Conservation (phyloP, 176 grass and related monocot genomes). For the Oryza rufipogon region DNA sequence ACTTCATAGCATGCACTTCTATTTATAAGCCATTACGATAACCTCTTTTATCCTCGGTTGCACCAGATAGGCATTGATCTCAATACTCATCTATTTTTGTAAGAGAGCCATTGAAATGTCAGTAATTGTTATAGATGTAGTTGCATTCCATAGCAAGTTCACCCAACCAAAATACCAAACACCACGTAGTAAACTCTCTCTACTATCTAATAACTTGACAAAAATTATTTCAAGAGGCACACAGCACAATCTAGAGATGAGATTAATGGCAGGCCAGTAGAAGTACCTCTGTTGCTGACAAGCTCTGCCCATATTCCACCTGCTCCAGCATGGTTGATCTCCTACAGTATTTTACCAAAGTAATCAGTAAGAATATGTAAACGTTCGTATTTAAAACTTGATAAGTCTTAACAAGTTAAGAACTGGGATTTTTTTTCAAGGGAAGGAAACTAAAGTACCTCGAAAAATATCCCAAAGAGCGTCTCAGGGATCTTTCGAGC, state of each 20-base stretch:
- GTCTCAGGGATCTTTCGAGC: slow-evolving; percentile 68
- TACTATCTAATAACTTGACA: neutral
- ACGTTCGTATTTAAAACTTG: neutral
- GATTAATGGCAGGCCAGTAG: neutral
- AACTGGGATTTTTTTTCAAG: neutral
- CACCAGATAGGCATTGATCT: neutral
- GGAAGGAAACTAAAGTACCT: slow-evolving; percentile 49
- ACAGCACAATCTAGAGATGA: neutral
- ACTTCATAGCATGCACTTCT: neutral
- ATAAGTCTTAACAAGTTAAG: neutral
- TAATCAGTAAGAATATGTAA: slow-evolving; percentile 14
- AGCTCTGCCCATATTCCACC: slow-evolving; percentile 96
- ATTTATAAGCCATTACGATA: neutral
- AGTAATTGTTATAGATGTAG: neutral
- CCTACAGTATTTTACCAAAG: slow-evolving; percentile 49
- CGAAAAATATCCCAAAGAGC: slow-evolving; percentile 91
- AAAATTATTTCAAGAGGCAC: neutral
- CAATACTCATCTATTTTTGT: neutral
- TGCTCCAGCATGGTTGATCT: slow-evolving; percentile 98
- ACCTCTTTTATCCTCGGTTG: neutral
- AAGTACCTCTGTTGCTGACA: slow-evolving; percentile 86
- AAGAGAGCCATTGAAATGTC: neutral
- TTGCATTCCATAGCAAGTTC: neutral
- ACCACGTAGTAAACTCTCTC: neutral
- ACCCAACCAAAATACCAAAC: neutral